Evolutionary conservation across 2,329 filamentous ascomycete species (phyloP), one percentile per base, ranked within the genome.

Genomic region (Alternaria conjuncta): DNA sequence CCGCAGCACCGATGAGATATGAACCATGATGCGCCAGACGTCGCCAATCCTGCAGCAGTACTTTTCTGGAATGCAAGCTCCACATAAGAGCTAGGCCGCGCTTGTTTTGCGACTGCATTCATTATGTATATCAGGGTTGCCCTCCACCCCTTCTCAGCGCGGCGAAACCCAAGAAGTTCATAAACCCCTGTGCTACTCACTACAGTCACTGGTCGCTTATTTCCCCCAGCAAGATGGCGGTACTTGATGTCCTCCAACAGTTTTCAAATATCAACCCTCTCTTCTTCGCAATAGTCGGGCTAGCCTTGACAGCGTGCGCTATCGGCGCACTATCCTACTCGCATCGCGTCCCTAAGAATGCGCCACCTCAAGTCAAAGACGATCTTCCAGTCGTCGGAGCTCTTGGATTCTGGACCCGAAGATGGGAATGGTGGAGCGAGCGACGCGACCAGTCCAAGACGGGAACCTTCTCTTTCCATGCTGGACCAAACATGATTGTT

Each of bases 401-500:
- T 2, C 60, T 81, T 25, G 73, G 75, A 1, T 86, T 85, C 77
- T 86, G 85, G 77, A 82, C 81, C 4, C 63, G 77, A 15, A 78
- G 85, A 56, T 80, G 79, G 73, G 80, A 83, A 25, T 87, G 85
- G 69, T 80, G 82, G 57, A 68, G 68, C 18, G 60, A 79, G n/a
- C 77, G 78, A 10, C 67, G 68, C 7, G 66, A 65, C 13, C 64
- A 75, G 8, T 79, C 78, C 0, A 55, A 66, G 6, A 81, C 78
- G 1, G 83, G 83, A 25, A 83, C 83, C 53, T 87, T 86, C 66
- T 82, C 79, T 55, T 86, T 86, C 68, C 82, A 82, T 65, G 81
- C 83, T 4, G 85, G 85, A 0, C 71, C 79, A 6, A 77, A 83
- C 60, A 78, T 77, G 3, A 79, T 86, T 12, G 74, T 87, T 9